Evolutionary conservation across 768 basidiomycete species (phyloP), one percentile per base, ranked within the genome.

Genomic region (Coprinopsis sp.): DNA sequence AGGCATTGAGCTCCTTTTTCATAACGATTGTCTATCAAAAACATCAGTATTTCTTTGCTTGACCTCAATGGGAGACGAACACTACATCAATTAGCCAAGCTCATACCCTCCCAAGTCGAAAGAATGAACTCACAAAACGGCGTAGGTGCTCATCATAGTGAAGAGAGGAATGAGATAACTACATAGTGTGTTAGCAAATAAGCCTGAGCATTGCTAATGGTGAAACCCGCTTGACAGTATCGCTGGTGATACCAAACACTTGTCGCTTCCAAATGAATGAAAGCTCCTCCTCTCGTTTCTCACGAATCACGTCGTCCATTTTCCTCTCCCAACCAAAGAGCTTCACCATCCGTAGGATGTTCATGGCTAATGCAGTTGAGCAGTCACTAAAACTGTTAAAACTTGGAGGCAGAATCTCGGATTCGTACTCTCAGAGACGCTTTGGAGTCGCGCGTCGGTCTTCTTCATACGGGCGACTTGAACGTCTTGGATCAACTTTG

Each of bases 261-360:
- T 79, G 71, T 29, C 72, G 63, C 55, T 73, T 76, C 68, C 72
- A 75, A 37, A 83, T 67, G 63, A 70, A 77, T 2, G 58, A 47
- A 19, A 90, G 63, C 59, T 90, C 87, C 12, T 72, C 73, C 40
- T 84, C 78, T 46, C 87, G 73, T 54, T 80, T 80, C 30, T 73
- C 71, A 16, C 69, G 61, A 33, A 90, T 67, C 38, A 69, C 69
- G 6, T 72, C 64, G 37, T 72, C 66, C 58, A 82, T 74, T 37
- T 77, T 72, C 47, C 74, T 75, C 71, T 82, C 73, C 73, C 85
- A 76, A 12, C 72, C 86, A 54, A 88, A 86, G 30, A 87, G 64
- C 61, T 87, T 87, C 55, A 84, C 68, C 78, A 85, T 84, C n/a
- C 82, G 74, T 11, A 84, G 58, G 16, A 79, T 73, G 48, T 71